Evolutionary conservation across 1,139 yeast genomes (phyloP).

Genomic region (Saccharomyces hybrid): DNA sequence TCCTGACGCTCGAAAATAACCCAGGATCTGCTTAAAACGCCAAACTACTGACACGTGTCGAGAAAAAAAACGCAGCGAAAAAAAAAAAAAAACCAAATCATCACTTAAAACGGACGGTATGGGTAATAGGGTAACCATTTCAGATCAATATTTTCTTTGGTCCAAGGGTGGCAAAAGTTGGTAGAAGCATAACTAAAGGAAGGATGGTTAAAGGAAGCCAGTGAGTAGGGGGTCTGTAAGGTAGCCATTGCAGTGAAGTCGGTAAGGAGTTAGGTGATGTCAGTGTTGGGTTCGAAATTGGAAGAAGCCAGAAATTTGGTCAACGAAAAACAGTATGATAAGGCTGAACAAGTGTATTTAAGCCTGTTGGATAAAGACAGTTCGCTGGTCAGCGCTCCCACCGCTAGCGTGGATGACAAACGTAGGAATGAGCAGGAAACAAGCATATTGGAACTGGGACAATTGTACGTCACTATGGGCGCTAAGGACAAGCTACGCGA

Average conservation of each 20-base stretch:
- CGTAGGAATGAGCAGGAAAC: conserved; percentile 48
- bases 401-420: conserved; percentile 19
- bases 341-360: conserved; percentile 51
- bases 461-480: conserved; percentile 42
- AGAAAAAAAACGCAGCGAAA: conserved; percentile 1
- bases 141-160: background rate
- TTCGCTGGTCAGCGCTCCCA: conserved; percentile 33
- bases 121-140: background rate
- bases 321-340: conserved; percentile 39
- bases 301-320: conserved; percentile 55
- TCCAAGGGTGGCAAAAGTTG: conserved; percentile 1
- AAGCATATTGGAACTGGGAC: conserved; percentile 58
- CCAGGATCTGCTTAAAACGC: conserved; percentile 1
- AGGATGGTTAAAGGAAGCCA: conserved; percentile 3
- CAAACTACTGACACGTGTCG: conserved; percentile 1
- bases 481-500: conserved; percentile 47
- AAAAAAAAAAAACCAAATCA: background rate
- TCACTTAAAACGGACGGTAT: background rate
- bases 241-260: background rate
- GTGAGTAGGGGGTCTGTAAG: background rate
- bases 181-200: background rate
- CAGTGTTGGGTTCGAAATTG: conserved; percentile 30
- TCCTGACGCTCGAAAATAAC: background rate
- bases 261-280: background rate
- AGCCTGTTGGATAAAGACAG: conserved; percentile 17